Evolutionary conservation across 1,139 yeast genomes (phyloP), one percentile per base, ranked within the genome.

Genomic region (Lodderomyces margitis): DNA sequence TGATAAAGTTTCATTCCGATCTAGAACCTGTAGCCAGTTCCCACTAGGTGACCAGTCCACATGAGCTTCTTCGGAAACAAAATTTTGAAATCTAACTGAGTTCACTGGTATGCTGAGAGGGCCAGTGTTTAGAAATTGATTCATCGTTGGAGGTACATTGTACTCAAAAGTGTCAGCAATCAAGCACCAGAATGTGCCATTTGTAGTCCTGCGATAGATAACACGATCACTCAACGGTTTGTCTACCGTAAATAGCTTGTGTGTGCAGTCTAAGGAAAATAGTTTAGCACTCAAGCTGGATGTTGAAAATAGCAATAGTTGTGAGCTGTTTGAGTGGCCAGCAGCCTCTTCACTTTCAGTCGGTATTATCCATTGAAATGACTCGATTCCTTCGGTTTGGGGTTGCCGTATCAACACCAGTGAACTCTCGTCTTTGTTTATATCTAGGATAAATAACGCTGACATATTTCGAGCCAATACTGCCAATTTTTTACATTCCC

Each of bases 211-310:
- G 19, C 32, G 45, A 12, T 61, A 52, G 4, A 58, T 31, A 3
- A 63, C 41, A 11, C 45, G 34, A 11, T 44, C 38, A 3, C 44
- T 25, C 3, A 56, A 31, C 2, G 74, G 74, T 41, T 66, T 68
- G 17, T 61, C 55, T 1, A 71, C 47, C 3, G 64, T 64, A 46
- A 64, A 58, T 7, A 68, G 47, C 12, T 66, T 50, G 36, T 59
- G 66, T 2, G 70, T 59, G 44, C 70, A 62, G 44, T 69, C 72
- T 4, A 71, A 50, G 1, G 75, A 69, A 47, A 67, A 71, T 8
- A 70, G 49, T 41, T 63, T 64, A 16, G 61, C 61, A 25, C 59
- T 59, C 3, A 71, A 53, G 21, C 52, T 44, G 25, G 53, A 44
- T 36, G 52, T 55, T 9, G 73, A 57, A 47, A 59, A 70, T 1